phyloP scores from a whole-genome alignment of 495 filamentous ascomycete genomes.

The Hypoxylon fragiforme region DNA sequence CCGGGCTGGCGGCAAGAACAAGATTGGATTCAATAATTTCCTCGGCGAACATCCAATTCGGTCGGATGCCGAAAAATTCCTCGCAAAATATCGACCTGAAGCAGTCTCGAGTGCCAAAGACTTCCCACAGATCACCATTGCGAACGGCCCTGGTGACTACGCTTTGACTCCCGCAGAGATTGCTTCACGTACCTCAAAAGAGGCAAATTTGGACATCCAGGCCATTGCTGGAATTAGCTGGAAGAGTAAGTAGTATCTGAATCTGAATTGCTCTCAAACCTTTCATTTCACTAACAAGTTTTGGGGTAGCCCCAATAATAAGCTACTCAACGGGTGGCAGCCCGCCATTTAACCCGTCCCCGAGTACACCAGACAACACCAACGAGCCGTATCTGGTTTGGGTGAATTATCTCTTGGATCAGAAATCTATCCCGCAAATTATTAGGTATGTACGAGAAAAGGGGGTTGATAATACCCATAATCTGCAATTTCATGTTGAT shows the following conservation, averaged over 20 bases:
- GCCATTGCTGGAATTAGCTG: constrained; percentile 45
- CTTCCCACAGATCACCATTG: constrained; percentile 49
- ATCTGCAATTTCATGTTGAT: no score
- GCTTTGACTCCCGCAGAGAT: constrained; percentile 29
- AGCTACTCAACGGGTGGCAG: constrained; percentile 50
- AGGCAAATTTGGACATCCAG: constrained; percentile 80
- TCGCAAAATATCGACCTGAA: constrained; percentile 54
- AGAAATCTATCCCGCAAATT: constrained; percentile 65
- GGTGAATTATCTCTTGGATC: constrained; percentile 56
- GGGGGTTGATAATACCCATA: no score
- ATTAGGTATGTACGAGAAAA: constrained; percentile 50
- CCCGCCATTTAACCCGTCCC: constrained; percentile 37
- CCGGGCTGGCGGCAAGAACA: constrained; percentile 47
- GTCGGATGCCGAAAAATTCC: constrained; percentile 53
- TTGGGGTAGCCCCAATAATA: constrained; percentile 38
- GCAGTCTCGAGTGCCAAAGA: constrained; percentile 44
- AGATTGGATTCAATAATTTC: constrained; percentile 54
- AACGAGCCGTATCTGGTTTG: constrained; percentile 83
- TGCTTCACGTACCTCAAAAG: constrained; percentile 44
- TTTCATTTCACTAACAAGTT: no score
- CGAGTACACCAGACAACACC: constrained; percentile 48
- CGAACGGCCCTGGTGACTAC: constrained; percentile 40
- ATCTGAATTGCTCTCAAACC: no score
- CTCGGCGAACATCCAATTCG: constrained; percentile 54
- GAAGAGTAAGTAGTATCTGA: constrained; percentile 18